Evolutionary conservation across 2,329 filamentous ascomycete species (phyloP).

Genomic region (Diaporthe australafricana): DNA sequence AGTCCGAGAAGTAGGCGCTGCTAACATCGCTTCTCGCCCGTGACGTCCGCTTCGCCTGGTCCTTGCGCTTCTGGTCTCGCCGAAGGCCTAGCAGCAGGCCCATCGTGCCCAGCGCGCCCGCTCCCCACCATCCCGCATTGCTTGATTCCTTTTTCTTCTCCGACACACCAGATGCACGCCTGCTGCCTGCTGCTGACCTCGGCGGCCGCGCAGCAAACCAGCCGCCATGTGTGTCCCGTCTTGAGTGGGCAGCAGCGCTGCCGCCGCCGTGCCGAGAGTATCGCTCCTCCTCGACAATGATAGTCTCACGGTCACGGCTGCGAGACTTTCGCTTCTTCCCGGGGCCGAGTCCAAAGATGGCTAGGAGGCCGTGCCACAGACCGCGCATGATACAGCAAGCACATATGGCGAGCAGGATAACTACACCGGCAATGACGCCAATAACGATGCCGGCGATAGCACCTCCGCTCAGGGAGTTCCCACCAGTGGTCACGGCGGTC

Average conservation of each 20-base stretch:
- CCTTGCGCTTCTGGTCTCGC: slow-evolving; percentile 60
- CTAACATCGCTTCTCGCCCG: slow-evolving; percentile 55
- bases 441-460: slow-evolving; percentile 87
- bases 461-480: slow-evolving; percentile 69
- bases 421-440: slow-evolving; percentile 74
- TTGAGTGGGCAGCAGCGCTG: slow-evolving; percentile 59
- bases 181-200: slow-evolving; percentile 56
- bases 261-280: slow-evolving; percentile 63
- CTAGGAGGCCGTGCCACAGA: slow-evolving; percentile 69
- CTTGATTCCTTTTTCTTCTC: slow-evolving; percentile 61
- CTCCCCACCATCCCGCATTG: slow-evolving; percentile 64
- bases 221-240: slow-evolving; percentile 30
- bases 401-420: slow-evolving; percentile 76
- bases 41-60: slow-evolving; percentile 46
- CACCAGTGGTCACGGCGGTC: slow-evolving; percentile 50
- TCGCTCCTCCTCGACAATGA: slow-evolving; percentile 70
- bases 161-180: slow-evolving; percentile 47
- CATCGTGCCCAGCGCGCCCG: slow-evolving; percentile 64
- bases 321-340: slow-evolving; percentile 57
- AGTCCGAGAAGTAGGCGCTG: slow-evolving; percentile 66
- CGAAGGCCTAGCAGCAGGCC: slow-evolving; percentile 65
- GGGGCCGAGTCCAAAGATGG: slow-evolving; percentile 70
- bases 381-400: slow-evolving; percentile 78
- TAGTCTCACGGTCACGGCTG: slow-evolving; percentile 56
- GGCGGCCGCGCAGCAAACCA: slow-evolving; percentile 42